These are phyloP conservation scores for Umbelopsis sp. DNA, from an alignment of 192 early-diverging fungal genomes.

Conservation along the genomic window DNA sequence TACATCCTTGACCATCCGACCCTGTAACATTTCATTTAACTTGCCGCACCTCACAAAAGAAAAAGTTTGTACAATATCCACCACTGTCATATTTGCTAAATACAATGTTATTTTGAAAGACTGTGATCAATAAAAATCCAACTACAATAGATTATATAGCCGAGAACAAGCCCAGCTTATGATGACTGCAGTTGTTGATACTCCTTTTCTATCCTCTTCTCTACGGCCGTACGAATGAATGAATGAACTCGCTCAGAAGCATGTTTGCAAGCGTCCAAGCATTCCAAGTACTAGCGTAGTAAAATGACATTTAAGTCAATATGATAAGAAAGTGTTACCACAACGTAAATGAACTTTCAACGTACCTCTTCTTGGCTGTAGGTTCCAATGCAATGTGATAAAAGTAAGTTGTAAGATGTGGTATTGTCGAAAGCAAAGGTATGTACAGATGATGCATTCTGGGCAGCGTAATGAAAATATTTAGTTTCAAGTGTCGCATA, in stretches of 20 bases:
- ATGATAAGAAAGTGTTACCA: background rate
- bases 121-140: background rate
- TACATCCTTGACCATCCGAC: background rate
- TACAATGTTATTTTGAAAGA: constrained; percentile 1
- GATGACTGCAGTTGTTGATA: constrained; percentile 47
- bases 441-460: constrained; percentile 73
- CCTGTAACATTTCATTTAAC: constrained; percentile 3
- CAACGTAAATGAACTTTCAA: background rate
- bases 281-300: constrained; percentile 40
- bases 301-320: no score
- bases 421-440: constrained; percentile 82
- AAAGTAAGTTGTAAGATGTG: constrained; percentile 46
- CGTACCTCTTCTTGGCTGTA: constrained; percentile 70
- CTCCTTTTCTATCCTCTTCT: constrained; percentile 59
- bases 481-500: background rate
- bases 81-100: background rate
- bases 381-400: constrained; percentile 73
- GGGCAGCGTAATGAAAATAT: background rate
- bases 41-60: background rate
- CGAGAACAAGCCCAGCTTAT: background rate
- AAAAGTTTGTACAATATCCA: constrained; percentile 5
- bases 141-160: background rate
- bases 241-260: constrained; percentile 55
- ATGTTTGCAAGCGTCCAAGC: constrained; percentile 37
- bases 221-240: constrained; percentile 70